phyloP scores from a whole-genome alignment of 331 rosid species.

The Pyracantha coccinea region DNA sequence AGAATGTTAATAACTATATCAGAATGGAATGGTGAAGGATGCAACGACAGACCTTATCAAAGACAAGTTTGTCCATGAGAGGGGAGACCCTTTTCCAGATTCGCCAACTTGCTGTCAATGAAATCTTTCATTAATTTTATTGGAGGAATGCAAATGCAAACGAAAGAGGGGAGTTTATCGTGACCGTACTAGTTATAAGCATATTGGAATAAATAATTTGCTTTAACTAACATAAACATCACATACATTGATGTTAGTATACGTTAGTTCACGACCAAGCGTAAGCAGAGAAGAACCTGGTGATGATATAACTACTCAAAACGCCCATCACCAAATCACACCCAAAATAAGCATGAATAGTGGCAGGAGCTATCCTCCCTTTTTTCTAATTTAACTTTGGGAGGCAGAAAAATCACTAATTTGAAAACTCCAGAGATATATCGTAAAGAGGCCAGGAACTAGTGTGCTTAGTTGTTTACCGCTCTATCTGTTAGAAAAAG shows the following conservation, averaged over 20 bases:
- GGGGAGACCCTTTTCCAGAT: conserved; percentile 74
- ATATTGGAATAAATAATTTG: conserved; percentile 36
- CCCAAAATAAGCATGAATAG: neutral
- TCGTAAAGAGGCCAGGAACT: neutral
- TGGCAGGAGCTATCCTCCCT: neutral
- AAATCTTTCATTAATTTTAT: conserved; percentile 24
- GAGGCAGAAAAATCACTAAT: neutral
- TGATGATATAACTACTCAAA: neutral
- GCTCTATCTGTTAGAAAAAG: conserved; percentile 60
- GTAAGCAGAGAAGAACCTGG: neutral
- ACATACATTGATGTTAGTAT: no score
- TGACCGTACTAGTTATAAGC: conserved; percentile 72
- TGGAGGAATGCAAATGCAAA: conserved; percentile 11
- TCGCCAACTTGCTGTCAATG: conserved; percentile 66
- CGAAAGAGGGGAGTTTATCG: neutral
- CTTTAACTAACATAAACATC: neutral
- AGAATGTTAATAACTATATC: conserved; percentile 12
- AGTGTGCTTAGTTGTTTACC: conserved; percentile 28
- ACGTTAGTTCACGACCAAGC: neutral
- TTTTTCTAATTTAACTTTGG: neutral
- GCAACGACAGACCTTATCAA: conserved; percentile 56
- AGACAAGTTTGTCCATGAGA: conserved; percentile 69
- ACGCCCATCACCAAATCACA: neutral
- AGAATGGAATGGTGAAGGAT: neutral
- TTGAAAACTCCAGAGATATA: neutral